Evolutionary conservation across 768 basidiomycete species (phyloP), one percentile per base, ranked within the genome.

Genomic region (Collybia nuda): DNA sequence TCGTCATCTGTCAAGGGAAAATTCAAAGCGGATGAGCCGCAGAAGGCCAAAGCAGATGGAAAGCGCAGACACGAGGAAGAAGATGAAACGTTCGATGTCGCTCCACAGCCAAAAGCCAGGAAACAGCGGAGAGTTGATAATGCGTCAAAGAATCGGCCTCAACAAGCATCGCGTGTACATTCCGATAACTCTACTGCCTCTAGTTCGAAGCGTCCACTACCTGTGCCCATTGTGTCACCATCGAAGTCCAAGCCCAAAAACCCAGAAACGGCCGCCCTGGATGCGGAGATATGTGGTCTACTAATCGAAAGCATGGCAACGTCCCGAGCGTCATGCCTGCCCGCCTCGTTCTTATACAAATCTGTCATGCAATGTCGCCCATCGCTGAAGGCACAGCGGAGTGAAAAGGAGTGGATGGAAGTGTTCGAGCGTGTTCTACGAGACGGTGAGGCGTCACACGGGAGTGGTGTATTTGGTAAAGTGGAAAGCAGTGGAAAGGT

Each of bases 271-370:
- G n/a, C 40, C 15, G 50, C 52, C 6, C 41, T 56, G 7, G 48
- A 58, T 12, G 52, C 52, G 1, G 82, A 84, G 56, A 62, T 86
- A 19, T 76, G 75, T 44, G 87, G 87, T 2, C 77, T 88, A 78
- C 67, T 89, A 1, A 79, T 89, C 55, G 85, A 88, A 69, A 76
- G 77, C 32, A 74, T 90, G 65, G 87, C 85, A 11, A 77, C 79
- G n/a, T 84, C 86, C 3, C 81, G 88, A 18, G 85, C 86, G 17
- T 85, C 85, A 0, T 82, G 82, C 17, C 68, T 88, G 54, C 74
- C 86, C 17, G 71, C 77, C 1, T 75, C 79, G 2, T 65, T 75
- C 21, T 67, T 90, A 17, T 80, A 77, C 59, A 75, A 72, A 51
- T 67, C 72, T 40, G 69, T 86, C 21, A 74, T 79, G 63, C 72